Evolutionary conservation across 2,329 filamentous ascomycete genomes (phyloP).

Genomic region (Aureobasidium sp.): DNA sequence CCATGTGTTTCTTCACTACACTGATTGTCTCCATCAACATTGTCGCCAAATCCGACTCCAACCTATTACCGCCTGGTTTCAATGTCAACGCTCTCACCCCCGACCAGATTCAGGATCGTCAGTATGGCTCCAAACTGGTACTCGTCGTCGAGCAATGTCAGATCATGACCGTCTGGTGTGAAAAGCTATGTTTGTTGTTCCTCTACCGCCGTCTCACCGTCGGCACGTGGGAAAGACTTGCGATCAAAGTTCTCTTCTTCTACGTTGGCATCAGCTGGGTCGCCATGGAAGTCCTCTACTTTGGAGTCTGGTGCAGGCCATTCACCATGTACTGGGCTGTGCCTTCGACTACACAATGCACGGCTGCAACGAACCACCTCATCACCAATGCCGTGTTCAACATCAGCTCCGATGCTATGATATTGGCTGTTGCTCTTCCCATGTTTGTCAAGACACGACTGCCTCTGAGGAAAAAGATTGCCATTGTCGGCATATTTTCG

Average conservation of each 20-base stretch:
- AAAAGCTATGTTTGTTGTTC: constrained; percentile 30
- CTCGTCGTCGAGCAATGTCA: constrained; percentile 33
- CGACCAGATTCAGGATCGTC: constrained; percentile 19
- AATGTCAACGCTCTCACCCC: constrained; percentile 34
- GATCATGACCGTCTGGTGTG: constrained; percentile 29
- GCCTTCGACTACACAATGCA: constrained; percentile 31
- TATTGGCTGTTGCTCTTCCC: constrained; percentile 36
- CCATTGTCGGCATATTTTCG: constrained; percentile 47
- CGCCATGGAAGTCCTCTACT: constrained; percentile 33
- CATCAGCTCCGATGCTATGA: constrained; percentile 38
- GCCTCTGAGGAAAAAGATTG: constrained; percentile 41
- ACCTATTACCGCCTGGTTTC: constrained; percentile 36
- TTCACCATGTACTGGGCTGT: constrained; percentile 30
- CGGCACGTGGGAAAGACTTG: constrained; percentile 27
- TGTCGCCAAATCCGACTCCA: constrained; percentile 32
- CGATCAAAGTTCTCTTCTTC: constrained; percentile 26
- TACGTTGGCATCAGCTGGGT: constrained; percentile 28
- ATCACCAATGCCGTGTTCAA: constrained; percentile 34
- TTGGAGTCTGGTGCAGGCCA: constrained; percentile 32
- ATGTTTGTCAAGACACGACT: constrained; percentile 37
- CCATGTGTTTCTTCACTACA: constrained; percentile 40
- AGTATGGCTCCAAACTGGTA: constrained; percentile 30
- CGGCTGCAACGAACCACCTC: constrained; percentile 29
- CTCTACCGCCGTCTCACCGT: constrained; percentile 32
- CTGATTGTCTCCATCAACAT: constrained; percentile 42